These are phyloP conservation scores for Linnemannia zychae DNA, from an alignment of 192 early-diverging fungal species.

Conservation along the genomic window DNA sequence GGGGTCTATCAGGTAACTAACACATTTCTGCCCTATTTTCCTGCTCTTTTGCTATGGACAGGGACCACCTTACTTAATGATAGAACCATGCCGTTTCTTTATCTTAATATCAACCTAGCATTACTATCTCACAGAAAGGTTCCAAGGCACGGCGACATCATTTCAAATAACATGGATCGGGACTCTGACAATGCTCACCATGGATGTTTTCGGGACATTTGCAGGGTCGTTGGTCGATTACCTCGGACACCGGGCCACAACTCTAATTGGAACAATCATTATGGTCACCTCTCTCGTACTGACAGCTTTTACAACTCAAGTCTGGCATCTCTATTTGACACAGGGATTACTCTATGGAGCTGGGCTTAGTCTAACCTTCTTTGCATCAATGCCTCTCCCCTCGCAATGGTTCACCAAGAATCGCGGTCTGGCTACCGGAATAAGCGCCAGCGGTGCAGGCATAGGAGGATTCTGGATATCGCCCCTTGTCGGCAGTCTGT, in stretches of 20 bases:
- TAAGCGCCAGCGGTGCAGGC: neutral
- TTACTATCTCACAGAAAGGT: constrained; percentile 23
- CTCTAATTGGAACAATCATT: neutral
- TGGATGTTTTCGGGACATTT: neutral
- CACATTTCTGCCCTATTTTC: neutral
- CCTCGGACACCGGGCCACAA: neutral
- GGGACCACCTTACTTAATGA: too few relatives aligned
- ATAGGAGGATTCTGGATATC: neutral
- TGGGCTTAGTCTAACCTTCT: constrained; percentile 65
- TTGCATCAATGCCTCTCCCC: constrained; percentile 65
- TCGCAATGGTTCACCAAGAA: constrained; percentile 69
- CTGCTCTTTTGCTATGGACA: neutral
- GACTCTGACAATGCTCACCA: neutral
- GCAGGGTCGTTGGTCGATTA: neutral
- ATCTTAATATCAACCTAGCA: constrained; percentile 3
- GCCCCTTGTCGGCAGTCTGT: neutral
- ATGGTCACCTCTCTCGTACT: neutral
- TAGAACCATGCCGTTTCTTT: too few relatives aligned
- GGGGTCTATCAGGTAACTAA: neutral
- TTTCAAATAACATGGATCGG: neutral
- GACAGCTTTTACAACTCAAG: neutral
- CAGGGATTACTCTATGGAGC: constrained; percentile 71
- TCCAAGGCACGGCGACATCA: neutral
- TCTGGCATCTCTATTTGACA: constrained; percentile 58
- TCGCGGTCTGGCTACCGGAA: constrained; percentile 70